Evolutionary conservation across 1,139 yeast species (phyloP), one percentile per base, ranked within the genome.

Genomic region (Candida sp.): DNA sequence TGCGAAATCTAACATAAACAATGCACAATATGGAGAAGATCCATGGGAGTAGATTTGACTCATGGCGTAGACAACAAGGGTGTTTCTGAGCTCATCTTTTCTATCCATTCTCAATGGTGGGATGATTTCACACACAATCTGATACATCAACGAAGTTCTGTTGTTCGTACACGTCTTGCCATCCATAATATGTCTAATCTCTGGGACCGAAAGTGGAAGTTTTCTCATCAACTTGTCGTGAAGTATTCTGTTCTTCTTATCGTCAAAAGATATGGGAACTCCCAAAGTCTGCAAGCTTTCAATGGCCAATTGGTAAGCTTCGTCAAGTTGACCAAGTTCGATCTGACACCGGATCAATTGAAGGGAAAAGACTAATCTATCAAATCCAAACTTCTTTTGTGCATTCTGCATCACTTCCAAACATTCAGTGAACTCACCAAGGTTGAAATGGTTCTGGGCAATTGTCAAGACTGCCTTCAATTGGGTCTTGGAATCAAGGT

Each of bases 181-280:
- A 1, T 63, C 55, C 4, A 63, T 67, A 47, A 80, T 59, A 6
- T 62, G 63, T 31, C 81, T 60, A 12, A 81, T 76, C 46, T 80
- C 84, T 2, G 71, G 62, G 2, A 76, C 66, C 1, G 83, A 72
- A 3, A 73, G 58, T 0, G 84, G 84, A 5, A 78, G 63, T 46
- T 68, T 66, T 6, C 66, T 65, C 22, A 61, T 54, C 34, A 74
- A 58, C 27, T 59, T 63, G 4, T 62, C 59, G 11, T 64, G 59
- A 37, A 67, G 63, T 11, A 51, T 54, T 23, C 53, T 55, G 2
- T 55, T 57, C 11, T 58, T 55, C 35, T 70, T 66, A 12, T 49
- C 51, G 40, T 51, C 53, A 27, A 46, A 46, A 4, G 63, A 56
- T 2, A 72, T 61, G 11, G 67, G 68, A 26, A 77, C 58, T 1